Evolutionary conservation across 129 eudicot genomes (phyloP).

Genomic region (Ambrosia trifida): DNA sequence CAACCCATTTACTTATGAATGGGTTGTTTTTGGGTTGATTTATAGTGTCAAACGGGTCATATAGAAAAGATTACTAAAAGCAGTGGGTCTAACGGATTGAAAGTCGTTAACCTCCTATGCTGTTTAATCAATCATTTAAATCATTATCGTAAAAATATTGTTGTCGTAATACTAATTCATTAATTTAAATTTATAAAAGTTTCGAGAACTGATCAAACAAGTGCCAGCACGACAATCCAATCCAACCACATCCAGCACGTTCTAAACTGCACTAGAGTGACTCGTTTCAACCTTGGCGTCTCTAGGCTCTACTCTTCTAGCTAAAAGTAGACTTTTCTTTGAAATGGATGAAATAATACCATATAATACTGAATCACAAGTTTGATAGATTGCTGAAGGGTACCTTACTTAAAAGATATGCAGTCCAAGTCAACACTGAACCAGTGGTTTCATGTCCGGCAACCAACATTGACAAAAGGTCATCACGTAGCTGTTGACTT

Average conservation of each 20-base stretch:
- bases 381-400: not conserved
- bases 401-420: conserved; percentile 94
- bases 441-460: conserved; percentile 99
- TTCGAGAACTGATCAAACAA: not conserved
- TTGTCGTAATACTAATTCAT: not conserved
- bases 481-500: conserved; percentile 85
- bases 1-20: not conserved
- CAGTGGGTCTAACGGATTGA: not conserved
- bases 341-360: not conserved
- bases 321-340: not conserved
- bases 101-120: not conserved
- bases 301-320: not conserved
- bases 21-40: not conserved
- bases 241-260: not conserved
- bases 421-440: conserved; percentile 91
- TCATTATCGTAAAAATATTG: not conserved
- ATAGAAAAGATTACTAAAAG: not conserved
- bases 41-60: not conserved
- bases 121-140: not conserved
- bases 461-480: conserved; percentile 97
- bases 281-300: not conserved
- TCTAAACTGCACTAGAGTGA: not conserved
- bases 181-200: not conserved
- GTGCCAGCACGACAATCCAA: not conserved
- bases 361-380: conserved; percentile 11